Evolutionary conservation across 345 rosid genomes (phyloP).

Genomic region (Eucalyptus tenuipes): DNA sequence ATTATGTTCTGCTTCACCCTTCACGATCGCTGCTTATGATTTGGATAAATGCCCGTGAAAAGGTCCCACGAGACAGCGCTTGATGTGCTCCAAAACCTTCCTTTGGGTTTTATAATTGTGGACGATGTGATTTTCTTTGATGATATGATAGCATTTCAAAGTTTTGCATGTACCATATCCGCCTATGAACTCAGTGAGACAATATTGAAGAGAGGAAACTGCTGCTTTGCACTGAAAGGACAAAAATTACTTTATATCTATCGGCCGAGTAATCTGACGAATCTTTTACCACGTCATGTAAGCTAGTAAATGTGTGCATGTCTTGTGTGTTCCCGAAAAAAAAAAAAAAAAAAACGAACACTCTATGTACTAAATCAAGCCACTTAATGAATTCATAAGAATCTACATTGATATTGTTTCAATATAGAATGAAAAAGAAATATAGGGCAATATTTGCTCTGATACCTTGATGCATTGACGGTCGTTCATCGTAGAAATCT

Average conservation of each 20-base stretch:
- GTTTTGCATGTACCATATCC: background rate
- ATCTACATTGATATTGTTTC: fast-evolving
- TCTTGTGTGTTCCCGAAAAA: background rate
- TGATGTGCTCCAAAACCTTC: background rate
- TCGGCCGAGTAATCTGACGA: background rate
- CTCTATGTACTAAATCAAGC: fast-evolving
- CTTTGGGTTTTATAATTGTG: background rate
- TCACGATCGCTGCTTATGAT: background rate
- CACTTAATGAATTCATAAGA: background rate
- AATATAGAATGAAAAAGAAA: background rate
- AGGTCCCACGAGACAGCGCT: background rate
- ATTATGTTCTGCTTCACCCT: no score
- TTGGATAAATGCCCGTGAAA: background rate
- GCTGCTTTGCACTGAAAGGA: background rate
- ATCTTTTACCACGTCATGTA: background rate
- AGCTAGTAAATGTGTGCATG: background rate
- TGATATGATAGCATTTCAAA: background rate
- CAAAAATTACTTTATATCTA: background rate
- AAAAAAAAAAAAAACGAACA: background rate
- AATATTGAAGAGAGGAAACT: background rate
- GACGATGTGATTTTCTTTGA: background rate
- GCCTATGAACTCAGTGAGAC: background rate
- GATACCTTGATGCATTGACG: no score
- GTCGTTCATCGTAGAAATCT: no score
- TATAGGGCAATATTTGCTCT: no score